Conservation (phyloP, 1,284 basidiomycete species). For the Tilletia setariae region DNA sequence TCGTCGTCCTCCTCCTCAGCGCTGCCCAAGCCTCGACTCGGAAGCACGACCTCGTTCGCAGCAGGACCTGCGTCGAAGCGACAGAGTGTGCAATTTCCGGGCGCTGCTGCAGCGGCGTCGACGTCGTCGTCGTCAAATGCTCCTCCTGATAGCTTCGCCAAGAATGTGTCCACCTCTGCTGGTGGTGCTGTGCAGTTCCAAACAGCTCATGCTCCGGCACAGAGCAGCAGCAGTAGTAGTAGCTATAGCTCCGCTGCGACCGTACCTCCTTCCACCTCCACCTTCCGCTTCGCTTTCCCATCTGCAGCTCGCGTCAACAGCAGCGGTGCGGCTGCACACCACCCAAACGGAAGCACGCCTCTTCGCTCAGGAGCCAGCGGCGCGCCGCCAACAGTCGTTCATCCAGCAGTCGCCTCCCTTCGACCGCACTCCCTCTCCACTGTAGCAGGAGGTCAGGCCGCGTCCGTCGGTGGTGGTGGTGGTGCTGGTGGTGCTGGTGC, state of each 20-base stretch:
- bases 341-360: neutral
- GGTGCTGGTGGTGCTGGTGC: neutral
- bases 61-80: neutral
- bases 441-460: neutral
- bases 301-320: neutral
- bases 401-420: conserved; percentile 9
- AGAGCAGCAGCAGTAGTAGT: neutral
- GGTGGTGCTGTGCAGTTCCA: neutral
- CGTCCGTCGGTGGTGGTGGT: neutral
- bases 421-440: neutral
- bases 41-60: neutral
- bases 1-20: neutral
- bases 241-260: neutral
- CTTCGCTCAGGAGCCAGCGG: neutral
- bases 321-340: neutral
- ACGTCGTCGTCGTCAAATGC: neutral
- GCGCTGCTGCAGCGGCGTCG: too few relatives aligned
- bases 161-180: neutral
- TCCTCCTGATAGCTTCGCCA: conserved; percentile 4
- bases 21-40: conserved; percentile 9
- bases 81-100: neutral
- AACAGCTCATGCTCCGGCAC: neutral
- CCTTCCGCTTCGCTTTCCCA: neutral
- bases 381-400: neutral
- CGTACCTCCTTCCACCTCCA: neutral